phyloP scores from a whole-genome alignment of 169 alveolate species.

The Plasmodium relictum region DNA sequence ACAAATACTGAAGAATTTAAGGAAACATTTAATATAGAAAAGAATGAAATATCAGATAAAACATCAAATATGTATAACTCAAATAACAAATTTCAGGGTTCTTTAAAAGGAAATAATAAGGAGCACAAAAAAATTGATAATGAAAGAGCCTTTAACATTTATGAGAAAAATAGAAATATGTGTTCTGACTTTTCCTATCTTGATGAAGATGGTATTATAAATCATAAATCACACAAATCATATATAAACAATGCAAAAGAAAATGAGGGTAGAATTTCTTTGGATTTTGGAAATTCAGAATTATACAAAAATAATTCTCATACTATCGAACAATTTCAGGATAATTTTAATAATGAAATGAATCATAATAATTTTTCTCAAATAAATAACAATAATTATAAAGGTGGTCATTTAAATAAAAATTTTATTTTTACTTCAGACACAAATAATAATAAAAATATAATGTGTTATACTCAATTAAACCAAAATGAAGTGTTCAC shows the following conservation, averaged over 20 bases:
- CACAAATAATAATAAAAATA: too few species aligned
- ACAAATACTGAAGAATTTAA: neutral
- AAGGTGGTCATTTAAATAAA: neutral
- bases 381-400: neutral
- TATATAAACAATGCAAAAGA: neutral
- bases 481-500: too few species aligned
- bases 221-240: neutral
- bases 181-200: neutral
- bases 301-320: slow-evolving; percentile 1
- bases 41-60: too few species aligned
- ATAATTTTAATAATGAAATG: neutral
- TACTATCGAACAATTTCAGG: neutral
- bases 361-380: neutral
- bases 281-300: neutral
- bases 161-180: neutral
- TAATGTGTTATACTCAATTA: too few species aligned
- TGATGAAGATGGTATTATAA: neutral
- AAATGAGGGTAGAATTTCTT: neutral
- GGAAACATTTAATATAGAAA: neutral
- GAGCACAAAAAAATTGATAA: neutral
- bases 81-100: neutral
- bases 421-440: too few species aligned
- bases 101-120: neutral
- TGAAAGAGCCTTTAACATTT: neutral
- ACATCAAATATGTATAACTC: neutral